phyloP scores from a whole-genome alignment of 2,329 filamentous ascomycete species.

The Verticillium longisporum region DNA sequence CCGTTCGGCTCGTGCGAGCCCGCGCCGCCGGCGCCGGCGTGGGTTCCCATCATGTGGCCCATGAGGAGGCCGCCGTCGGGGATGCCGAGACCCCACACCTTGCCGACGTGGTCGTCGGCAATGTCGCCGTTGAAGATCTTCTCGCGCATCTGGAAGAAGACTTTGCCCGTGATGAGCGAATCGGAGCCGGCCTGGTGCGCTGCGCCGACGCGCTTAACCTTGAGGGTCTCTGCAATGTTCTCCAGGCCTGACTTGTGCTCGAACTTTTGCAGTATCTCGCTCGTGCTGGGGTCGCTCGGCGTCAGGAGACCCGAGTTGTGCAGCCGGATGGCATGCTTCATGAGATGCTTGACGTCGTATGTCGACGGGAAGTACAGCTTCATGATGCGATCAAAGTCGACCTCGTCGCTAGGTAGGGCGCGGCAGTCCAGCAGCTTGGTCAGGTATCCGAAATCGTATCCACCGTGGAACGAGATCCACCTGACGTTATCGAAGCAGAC shows the following conservation, averaged over 20 bases:
- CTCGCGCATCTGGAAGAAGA: slow-evolving; percentile 90
- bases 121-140: slow-evolving; percentile 81
- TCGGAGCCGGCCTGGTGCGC: slow-evolving; percentile 93
- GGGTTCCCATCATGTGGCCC: slow-evolving; percentile 24
- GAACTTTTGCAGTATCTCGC: slow-evolving; percentile 74
- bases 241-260: slow-evolving; percentile 89
- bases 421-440: slow-evolving; percentile 86
- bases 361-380: slow-evolving; percentile 89
- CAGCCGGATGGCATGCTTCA: slow-evolving; percentile 77
- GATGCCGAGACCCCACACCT: slow-evolving; percentile 87
- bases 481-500: slow-evolving; percentile 82
- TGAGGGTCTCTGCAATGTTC: slow-evolving; percentile 87
- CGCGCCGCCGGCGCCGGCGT: slow-evolving; percentile 25
- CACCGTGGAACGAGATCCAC: slow-evolving; percentile 97
- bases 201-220: slow-evolving; percentile 78
- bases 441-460: slow-evolving; percentile 96
- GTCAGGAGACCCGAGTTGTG: slow-evolving; percentile 57
- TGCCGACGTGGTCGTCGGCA: slow-evolving; percentile 74
- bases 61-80: slow-evolving; percentile 47
- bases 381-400: slow-evolving; percentile 82
- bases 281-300: slow-evolving; percentile 56
- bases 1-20: slow-evolving; percentile 24
- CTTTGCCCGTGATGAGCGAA: slow-evolving; percentile 83
- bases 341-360: slow-evolving; percentile 95
- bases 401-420: slow-evolving; percentile 80